A percentile compares a stretch with the other conserved stretches of the same genome.
These are phyloP conservation scores for Geranium incanum DNA, from an alignment of 441 rosid genomes.

Conservation along the genomic window DNA sequence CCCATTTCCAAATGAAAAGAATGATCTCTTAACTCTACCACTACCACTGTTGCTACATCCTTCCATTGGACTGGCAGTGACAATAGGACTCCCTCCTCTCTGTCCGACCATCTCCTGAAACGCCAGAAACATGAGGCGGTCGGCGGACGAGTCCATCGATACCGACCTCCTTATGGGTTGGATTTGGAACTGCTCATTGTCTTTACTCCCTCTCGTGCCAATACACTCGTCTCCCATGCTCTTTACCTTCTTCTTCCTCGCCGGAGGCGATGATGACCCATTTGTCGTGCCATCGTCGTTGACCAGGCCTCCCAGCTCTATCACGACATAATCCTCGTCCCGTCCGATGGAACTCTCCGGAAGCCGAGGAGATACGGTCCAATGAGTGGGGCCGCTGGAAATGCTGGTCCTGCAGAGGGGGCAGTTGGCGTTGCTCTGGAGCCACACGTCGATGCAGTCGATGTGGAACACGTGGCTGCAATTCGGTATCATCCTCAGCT, in stretches of 20 bases:
- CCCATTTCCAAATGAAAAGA: too few species aligned
- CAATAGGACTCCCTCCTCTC: slow-evolving; percentile 25
- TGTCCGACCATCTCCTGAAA: slow-evolving; percentile 1
- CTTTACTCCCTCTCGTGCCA: slow-evolving; percentile 44
- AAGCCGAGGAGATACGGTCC: slow-evolving; percentile 15
- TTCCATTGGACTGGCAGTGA: too few species aligned
- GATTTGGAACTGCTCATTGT: slow-evolving; percentile 47
- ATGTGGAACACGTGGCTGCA: slow-evolving; percentile 79
- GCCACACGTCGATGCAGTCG: slow-evolving; percentile 92
- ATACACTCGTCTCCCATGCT: slow-evolving; percentile 92
- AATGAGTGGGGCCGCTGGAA: slow-evolving; percentile 28
- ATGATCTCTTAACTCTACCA: too few species aligned
- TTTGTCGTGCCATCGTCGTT: slow-evolving; percentile 20
- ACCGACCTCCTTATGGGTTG: slow-evolving; percentile 78
- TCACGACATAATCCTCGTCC: slow-evolving; percentile 64
- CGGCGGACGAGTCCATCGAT: slow-evolving; percentile 6
- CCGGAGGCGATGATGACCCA: slow-evolving; percentile 5
- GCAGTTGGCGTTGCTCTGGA: slow-evolving; percentile 77
- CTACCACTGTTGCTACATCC: too few species aligned
- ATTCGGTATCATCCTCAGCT: slow-evolving; percentile 56
- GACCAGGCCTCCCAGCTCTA: slow-evolving; percentile 39
- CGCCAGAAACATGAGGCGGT: too few species aligned
- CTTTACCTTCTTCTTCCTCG: slow-evolving; percentile 39
- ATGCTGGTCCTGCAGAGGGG: slow-evolving; percentile 81
- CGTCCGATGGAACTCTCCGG: slow-evolving; percentile 25